Percentiles rank a stretch among this genome's conserved stretches.
Conservation (phyloP, 1,139 yeast species). For the Hansenula anomala region DNA sequence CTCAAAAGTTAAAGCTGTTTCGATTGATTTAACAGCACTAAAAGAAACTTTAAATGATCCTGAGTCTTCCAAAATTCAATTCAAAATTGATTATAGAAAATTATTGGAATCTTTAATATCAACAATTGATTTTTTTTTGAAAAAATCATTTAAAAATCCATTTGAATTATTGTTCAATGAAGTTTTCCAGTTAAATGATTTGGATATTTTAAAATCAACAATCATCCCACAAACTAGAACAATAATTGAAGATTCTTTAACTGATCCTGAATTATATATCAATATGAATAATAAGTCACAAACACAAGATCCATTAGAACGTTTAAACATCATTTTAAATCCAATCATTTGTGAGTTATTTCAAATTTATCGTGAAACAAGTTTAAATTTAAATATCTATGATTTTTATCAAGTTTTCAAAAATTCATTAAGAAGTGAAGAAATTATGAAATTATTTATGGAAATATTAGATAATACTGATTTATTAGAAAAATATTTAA, state of each 20-base stretch:
- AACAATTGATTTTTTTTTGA: constrained; percentile 15
- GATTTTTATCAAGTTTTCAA: constrained; percentile 76
- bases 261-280: constrained; percentile 16
- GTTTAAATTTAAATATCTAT: constrained; percentile 63
- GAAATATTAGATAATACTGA: constrained; percentile 21
- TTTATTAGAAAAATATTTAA: constrained; percentile 15
- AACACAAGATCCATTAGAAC: constrained; percentile 12
- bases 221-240: constrained; percentile 19
- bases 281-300: constrained; percentile 8
- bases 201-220: constrained; percentile 12
- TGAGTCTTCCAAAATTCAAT: constrained; percentile 7
- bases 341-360: constrained; percentile 59
- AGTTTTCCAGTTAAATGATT: constrained; percentile 15
- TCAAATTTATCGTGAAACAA: constrained; percentile 76
- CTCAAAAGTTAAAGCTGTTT: constrained; percentile 8
- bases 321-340: constrained; percentile 27
- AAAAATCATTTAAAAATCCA: constrained; percentile 8
- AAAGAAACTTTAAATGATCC: background rate
- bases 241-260: constrained; percentile 17
- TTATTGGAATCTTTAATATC: constrained; percentile 11
- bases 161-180: constrained; percentile 14
- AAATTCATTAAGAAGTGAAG: constrained; percentile 41
- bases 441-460: constrained; percentile 32
- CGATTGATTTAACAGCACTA: constrained; percentile 1
- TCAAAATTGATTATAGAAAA: constrained; percentile 20